A percentile compares a stretch with the other conserved stretches of the same genome.
Evolutionary conservation across 2,329 filamentous ascomycete genomes (phyloP).

Genomic region (Cordyceps pruinosa): DNA sequence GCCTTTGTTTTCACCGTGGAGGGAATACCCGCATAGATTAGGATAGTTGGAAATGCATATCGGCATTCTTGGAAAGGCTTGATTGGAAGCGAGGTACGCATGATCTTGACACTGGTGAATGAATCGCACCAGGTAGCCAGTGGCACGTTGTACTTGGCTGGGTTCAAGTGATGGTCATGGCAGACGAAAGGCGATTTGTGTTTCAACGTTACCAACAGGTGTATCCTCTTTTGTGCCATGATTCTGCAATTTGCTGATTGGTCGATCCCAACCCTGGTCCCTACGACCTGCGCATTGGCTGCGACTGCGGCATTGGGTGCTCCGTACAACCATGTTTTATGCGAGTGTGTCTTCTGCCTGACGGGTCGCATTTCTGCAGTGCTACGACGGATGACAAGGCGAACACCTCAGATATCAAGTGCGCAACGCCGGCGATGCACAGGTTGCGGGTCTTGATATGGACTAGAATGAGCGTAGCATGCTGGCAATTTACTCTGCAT

Average conservation of each 20-base stretch:
- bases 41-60: not conserved
- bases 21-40: slow-evolving; percentile 1
- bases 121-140: not conserved
- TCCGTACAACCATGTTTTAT: not conserved
- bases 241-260: too few relatives aligned
- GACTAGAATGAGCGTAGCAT: too few relatives aligned
- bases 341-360: not conserved
- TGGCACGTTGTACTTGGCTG: not conserved
- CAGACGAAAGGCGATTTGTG: not conserved
- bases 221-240: not conserved
- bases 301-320: too few relatives aligned
- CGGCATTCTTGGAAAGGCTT: not conserved
- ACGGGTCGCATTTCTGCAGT: not conserved
- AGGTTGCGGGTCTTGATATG: too few relatives aligned
- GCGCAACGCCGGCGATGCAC: too few relatives aligned
- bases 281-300: not conserved
- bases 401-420: not conserved
- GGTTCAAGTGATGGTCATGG: not conserved
- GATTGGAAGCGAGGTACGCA: not conserved
- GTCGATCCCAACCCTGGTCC: not conserved
- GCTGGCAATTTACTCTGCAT: too few relatives aligned
- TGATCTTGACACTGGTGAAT: not conserved
- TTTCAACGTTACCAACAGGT: not conserved
- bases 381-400: not conserved
- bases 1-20: not conserved